These are phyloP conservation scores for Mycocentrospora acerina DNA, from an alignment of 2,329 filamentous ascomycete genomes.

Conservation along the genomic window DNA sequence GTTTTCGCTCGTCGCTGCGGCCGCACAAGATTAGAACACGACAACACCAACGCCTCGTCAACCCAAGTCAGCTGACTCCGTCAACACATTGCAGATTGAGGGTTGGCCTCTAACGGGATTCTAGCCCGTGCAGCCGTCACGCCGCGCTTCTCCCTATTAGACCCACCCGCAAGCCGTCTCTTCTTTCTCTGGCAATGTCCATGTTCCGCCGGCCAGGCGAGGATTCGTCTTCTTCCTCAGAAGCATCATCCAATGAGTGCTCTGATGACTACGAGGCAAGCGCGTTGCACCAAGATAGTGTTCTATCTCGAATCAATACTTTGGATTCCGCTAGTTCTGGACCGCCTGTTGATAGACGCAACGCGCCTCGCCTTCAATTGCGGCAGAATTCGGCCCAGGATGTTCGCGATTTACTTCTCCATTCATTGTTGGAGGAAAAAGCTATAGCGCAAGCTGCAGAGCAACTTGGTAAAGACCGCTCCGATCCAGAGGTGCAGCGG, in stretches of 20 bases:
- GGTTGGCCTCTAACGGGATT: not conserved
- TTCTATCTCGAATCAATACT: conserved; percentile 32
- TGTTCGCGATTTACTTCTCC: conserved; percentile 44
- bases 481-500: conserved; percentile 41
- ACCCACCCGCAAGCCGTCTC: no score
- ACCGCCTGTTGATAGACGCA: conserved; percentile 7
- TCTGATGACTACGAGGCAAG: conserved; percentile 21
- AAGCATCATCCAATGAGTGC: conserved; percentile 20
- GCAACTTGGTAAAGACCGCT: conserved; percentile 32
- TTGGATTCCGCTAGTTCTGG: conserved; percentile 25
- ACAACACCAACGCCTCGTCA: conserved; percentile 2
- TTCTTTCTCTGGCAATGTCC: conserved; percentile 22
- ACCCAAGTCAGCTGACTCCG: not conserved
- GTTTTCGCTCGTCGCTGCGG: conserved; percentile 22
- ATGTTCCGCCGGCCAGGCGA: conserved; percentile 40
- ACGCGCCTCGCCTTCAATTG: conserved; percentile 14
- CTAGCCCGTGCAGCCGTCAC: no score
- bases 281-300: conserved; percentile 14
- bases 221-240: conserved; percentile 32
- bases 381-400: conserved; percentile 26
- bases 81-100: conserved; percentile 2
- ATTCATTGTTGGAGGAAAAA: conserved; percentile 50
- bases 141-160: no score
- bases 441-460: conserved; percentile 43
- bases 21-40: conserved; percentile 12